phyloP scores from a whole-genome alignment of 2,329 filamentous ascomycete species.

The Didymella segeticola region DNA sequence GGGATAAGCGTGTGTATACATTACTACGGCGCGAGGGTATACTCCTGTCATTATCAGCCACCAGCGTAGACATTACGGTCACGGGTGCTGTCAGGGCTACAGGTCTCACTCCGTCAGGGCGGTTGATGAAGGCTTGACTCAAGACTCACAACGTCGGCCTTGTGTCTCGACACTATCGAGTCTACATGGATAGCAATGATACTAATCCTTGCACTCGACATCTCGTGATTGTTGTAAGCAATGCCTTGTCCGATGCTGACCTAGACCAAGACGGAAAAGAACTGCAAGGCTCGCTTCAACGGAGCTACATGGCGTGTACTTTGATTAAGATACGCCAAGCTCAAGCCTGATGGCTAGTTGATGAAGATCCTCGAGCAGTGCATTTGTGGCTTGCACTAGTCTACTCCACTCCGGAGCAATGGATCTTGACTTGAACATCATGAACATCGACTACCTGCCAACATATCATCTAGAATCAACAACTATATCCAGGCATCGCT shows the following conservation, averaged over 20 bases:
- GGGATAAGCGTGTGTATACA: neutral
- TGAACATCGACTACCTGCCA: neutral
- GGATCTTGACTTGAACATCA: neutral
- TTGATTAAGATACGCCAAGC: neutral
- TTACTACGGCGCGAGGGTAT: neutral
- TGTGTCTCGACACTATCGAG: neutral
- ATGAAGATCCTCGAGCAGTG: neutral
- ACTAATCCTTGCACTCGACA: neutral
- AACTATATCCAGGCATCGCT: neutral
- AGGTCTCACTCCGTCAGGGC: neutral
- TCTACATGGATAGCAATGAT: neutral
- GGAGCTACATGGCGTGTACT: too few species aligned
- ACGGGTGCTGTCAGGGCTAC: neutral
- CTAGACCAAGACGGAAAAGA: too few species aligned
- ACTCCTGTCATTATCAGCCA: neutral
- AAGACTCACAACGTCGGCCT: conserved; percentile 8
- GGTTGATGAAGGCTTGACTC: neutral
- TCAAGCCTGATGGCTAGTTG: neutral
- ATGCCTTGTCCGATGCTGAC: too few species aligned
- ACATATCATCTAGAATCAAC: neutral
- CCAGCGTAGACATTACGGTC: neutral
- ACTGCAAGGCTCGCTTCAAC: too few species aligned
- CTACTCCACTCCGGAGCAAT: conserved; percentile 3
- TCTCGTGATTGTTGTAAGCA: too few species aligned
- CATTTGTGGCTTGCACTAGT: conserved; percentile 1